Conservation (phyloP, 2,329 filamentous ascomycete genomes). For the Juglanconis juglandina region DNA sequence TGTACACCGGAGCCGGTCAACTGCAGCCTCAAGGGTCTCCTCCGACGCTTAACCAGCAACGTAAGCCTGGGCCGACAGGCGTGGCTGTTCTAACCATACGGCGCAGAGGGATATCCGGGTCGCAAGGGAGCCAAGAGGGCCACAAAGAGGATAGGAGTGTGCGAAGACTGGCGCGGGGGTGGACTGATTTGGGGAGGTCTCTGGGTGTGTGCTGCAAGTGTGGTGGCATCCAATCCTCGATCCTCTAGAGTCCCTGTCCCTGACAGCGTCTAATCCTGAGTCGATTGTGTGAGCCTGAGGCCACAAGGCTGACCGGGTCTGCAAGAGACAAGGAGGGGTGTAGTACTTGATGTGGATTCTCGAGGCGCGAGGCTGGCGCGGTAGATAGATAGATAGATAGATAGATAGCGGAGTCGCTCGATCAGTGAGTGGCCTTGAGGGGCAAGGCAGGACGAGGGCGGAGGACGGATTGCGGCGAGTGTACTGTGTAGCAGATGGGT, state of each 20-base stretch:
- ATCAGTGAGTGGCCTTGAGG: no score
- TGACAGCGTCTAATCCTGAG: background rate
- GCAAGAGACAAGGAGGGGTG: background rate
- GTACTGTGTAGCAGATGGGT: no score
- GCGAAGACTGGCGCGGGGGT: background rate
- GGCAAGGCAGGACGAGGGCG: no score
- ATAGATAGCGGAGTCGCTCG: no score
- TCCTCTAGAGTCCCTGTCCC: background rate
- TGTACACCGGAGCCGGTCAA: no score
- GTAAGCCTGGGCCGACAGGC: no score
- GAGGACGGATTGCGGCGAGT: no score
- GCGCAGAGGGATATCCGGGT: background rate
- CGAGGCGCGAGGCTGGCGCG: background rate
- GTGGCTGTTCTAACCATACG: background rate
- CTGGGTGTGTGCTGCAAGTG: constrained; percentile 1
- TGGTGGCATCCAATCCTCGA: constrained; percentile 7
- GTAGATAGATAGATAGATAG: no score
- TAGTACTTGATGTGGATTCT: background rate
- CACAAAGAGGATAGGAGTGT: background rate
- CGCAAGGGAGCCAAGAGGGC: background rate
- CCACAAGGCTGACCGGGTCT: background rate
- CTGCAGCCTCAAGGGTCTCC: no score
- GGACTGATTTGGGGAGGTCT: background rate
- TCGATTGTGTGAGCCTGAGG: background rate
- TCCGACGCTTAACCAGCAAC: no score